phyloP scores from a whole-genome alignment of 208 protist species.

The Wallacemonas collosoma region DNA sequence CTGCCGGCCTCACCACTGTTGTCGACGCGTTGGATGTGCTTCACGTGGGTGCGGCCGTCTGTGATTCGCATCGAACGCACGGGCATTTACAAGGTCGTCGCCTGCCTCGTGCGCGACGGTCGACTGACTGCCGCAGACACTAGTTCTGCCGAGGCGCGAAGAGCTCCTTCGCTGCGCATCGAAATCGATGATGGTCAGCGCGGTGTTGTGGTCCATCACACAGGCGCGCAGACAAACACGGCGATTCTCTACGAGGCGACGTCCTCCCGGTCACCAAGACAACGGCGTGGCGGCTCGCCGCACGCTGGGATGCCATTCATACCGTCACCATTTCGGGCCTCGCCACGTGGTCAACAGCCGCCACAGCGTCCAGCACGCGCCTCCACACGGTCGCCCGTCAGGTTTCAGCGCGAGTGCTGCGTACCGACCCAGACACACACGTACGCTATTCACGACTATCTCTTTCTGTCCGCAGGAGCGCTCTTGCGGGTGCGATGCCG shows the following conservation, averaged over 20 bases:
- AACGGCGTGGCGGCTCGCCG: background rate
- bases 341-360: background rate
- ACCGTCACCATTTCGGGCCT: background rate
- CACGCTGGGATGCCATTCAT: background rate
- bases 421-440: conserved; percentile 36
- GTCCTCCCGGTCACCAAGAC: background rate
- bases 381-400: background rate
- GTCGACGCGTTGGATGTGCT: conserved; percentile 20
- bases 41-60: conserved; percentile 25
- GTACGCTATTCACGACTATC: conserved; percentile 43
- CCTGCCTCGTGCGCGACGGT: conserved; percentile 42
- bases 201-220: background rate
- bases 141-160: background rate
- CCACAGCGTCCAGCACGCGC: background rate
- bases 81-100: conserved; percentile 47
- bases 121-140: background rate
- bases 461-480: conserved; percentile 45
- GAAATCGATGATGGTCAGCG: conserved; percentile 5
- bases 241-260: background rate
- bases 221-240: background rate
- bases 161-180: background rate
- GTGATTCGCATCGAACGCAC: conserved; percentile 24
- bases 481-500: conserved; percentile 50
- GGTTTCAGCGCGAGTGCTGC: conserved; percentile 34
- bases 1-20: background rate